These are phyloP conservation scores for Aspergillus wentii DNA, from an alignment of 495 filamentous ascomycete species.

Conservation along the genomic window DNA sequence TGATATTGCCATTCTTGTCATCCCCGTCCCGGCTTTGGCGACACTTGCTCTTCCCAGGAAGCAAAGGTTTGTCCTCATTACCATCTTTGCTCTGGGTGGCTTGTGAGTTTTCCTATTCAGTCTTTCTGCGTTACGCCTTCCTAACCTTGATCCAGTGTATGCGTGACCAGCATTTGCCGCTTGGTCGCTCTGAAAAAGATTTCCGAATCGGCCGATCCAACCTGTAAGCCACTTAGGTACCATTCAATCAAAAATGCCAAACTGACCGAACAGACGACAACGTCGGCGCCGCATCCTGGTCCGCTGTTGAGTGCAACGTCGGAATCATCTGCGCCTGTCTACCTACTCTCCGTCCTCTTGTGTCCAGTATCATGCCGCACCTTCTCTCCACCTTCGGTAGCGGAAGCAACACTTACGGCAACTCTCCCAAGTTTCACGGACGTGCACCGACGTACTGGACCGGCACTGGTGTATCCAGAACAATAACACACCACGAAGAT, in stretches of 20 bases:
- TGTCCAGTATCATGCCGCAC: constrained; percentile 37
- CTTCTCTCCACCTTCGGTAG: constrained; percentile 25
- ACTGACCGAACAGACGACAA: constrained; percentile 40
- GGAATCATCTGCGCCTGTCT: constrained; percentile 88
- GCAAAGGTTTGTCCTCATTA: constrained; percentile 42
- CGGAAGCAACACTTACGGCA: constrained; percentile 13
- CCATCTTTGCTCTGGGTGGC: constrained; percentile 47
- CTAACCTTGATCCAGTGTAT: constrained; percentile 36
- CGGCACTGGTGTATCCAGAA: constrained; percentile 23
- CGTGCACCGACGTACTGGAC: constrained; percentile 26
- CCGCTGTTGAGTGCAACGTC: constrained; percentile 81
- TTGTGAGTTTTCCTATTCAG: constrained; percentile 33
- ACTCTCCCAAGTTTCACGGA: constrained; percentile 8
- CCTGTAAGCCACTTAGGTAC: constrained; percentile 31
- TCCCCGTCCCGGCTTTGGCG: constrained; percentile 45
- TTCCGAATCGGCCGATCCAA: constrained; percentile 34
- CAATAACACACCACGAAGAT: constrained; percentile 28
- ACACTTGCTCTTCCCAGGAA: constrained; percentile 39
- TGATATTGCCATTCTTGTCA: constrained; percentile 47
- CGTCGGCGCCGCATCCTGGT: constrained; percentile 64
- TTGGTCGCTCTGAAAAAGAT: constrained; percentile 32
- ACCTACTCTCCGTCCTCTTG: constrained; percentile 78
- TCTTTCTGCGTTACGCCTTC: too few relatives aligned
- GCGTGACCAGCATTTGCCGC: constrained; percentile 39
- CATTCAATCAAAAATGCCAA: too few relatives aligned